phyloP scores from a whole-genome alignment of 2,329 filamentous ascomycete species.

The Exserohilum rostratum region DNA sequence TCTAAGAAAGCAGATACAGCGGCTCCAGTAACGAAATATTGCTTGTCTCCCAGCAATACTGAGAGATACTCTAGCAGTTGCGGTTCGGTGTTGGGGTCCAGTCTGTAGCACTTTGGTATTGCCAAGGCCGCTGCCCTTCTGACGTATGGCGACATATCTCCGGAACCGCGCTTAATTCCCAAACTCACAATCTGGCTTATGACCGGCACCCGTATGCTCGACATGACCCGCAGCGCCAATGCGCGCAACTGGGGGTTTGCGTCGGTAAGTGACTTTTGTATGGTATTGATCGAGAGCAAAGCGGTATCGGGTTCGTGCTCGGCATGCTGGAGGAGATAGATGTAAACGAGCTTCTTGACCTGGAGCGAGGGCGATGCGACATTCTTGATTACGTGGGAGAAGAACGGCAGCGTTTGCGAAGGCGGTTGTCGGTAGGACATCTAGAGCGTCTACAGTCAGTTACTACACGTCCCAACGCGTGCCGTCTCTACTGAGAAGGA shows the following conservation, averaged over 20 bases:
- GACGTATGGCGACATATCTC: slow-evolving; percentile 93
- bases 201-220: slow-evolving; percentile 92
- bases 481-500: not conserved
- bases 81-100: slow-evolving; percentile 84
- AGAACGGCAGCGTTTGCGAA: slow-evolving; percentile 76
- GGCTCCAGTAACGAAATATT: slow-evolving; percentile 95
- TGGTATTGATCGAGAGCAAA: slow-evolving; percentile 95
- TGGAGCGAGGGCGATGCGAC: slow-evolving; percentile 92
- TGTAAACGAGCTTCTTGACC: slow-evolving; percentile 98
- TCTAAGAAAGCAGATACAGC: slow-evolving; percentile 89
- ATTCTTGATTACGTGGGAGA: slow-evolving; percentile 98
- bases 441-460: slow-evolving; percentile 55
- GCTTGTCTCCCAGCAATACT: slow-evolving; percentile 81
- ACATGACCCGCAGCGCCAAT: slow-evolving; percentile 95
- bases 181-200: slow-evolving; percentile 97
- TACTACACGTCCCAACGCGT: slow-evolving; percentile 13
- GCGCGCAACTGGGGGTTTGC: slow-evolving; percentile 88
- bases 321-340: slow-evolving; percentile 92
- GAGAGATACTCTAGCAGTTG: slow-evolving; percentile 83
- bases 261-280: slow-evolving; percentile 96
- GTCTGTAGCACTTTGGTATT: slow-evolving; percentile 92
- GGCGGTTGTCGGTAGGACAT: slow-evolving; percentile 91
- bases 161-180: slow-evolving; percentile 91
- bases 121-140: slow-evolving; percentile 90
- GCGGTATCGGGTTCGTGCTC: slow-evolving; percentile 95